Conservation (phyloP, 441 rosid species). For the Eruca vesicaria region DNA sequence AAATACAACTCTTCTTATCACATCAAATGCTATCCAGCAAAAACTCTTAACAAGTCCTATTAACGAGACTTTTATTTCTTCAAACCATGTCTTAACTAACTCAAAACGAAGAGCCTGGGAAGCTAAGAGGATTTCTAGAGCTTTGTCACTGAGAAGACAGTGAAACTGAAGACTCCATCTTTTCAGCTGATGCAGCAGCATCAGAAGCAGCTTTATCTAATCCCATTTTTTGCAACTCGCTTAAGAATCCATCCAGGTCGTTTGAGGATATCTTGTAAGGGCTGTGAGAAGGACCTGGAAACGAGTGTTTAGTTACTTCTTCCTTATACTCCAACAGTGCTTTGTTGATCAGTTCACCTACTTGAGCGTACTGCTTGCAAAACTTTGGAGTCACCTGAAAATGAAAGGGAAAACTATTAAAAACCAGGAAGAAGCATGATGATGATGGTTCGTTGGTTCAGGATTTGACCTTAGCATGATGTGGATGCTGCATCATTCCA, state of each 20-base stretch:
- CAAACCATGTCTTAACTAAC: background rate
- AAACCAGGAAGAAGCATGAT: background rate
- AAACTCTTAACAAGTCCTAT: background rate
- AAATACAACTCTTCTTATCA: background rate
- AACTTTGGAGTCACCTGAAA: slow-evolving; percentile 92
- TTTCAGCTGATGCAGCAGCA: slow-evolving; percentile 63
- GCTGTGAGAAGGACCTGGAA: slow-evolving; percentile 75
- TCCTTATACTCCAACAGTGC: slow-evolving; percentile 68
- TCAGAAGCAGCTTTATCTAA: slow-evolving; percentile 70
- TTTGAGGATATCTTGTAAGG: slow-evolving; percentile 64
- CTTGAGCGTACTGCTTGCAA: slow-evolving; percentile 75
- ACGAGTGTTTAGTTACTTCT: slow-evolving; percentile 69
- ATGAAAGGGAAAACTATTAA: background rate
- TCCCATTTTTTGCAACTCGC: slow-evolving; percentile 68
- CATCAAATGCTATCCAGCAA: background rate
- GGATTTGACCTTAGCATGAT: slow-evolving; percentile 74
- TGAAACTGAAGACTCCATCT: slow-evolving; percentile 27
- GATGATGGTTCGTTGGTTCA: background rate
- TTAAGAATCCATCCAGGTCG: slow-evolving; percentile 57
- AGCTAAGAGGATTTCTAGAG: background rate
- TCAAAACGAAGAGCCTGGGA: background rate
- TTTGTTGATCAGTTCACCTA: slow-evolving; percentile 75
- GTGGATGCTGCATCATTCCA: slow-evolving; percentile 66
- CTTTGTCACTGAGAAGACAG: slow-evolving; percentile 7
- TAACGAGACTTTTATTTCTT: background rate